Evolutionary conservation across 2,329 filamentous ascomycete species (phyloP).

Genomic region (Aspergillus sergii): DNA sequence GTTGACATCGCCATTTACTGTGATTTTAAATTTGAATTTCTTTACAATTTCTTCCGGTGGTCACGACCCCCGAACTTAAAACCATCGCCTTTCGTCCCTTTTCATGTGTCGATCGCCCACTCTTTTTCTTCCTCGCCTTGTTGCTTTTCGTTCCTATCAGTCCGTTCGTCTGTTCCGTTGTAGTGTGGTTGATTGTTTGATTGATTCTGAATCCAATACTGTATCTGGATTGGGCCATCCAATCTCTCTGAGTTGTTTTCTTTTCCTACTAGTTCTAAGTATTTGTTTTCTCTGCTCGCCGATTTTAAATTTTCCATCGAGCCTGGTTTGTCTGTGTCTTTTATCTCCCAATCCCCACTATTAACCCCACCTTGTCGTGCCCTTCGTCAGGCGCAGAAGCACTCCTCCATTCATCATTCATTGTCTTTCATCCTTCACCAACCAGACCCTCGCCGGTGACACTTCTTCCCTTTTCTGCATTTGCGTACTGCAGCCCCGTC

Average conservation of each 20-base stretch:
- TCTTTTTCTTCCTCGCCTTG: slow-evolving; percentile 6
- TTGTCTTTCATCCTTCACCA: slow-evolving; percentile 6
- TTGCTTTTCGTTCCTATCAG: not conserved
- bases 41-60: slow-evolving; percentile 4
- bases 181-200: not conserved
- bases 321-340: slow-evolving; percentile 1
- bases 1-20: not conserved
- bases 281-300: not conserved
- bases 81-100: not conserved
- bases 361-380: slow-evolving; percentile 18
- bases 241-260: not conserved
- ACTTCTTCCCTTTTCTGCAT: slow-evolving; percentile 16
- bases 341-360: slow-evolving; percentile 16
- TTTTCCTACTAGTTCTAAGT: not conserved
- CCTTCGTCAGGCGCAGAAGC: slow-evolving; percentile 21
- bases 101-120: slow-evolving; percentile 4
- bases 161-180: not conserved
- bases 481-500: slow-evolving; percentile 18
- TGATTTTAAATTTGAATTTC: not conserved
- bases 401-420: slow-evolving; percentile 6
- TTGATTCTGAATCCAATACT: not conserved
- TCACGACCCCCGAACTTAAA: slow-evolving; percentile 4
- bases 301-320: not conserved
- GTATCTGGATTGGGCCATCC: slow-evolving; percentile 2
- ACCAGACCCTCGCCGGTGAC: slow-evolving; percentile 17